Conservation (phyloP, 164 flowering plant genomes). For the Aristolochia californica region DNA sequence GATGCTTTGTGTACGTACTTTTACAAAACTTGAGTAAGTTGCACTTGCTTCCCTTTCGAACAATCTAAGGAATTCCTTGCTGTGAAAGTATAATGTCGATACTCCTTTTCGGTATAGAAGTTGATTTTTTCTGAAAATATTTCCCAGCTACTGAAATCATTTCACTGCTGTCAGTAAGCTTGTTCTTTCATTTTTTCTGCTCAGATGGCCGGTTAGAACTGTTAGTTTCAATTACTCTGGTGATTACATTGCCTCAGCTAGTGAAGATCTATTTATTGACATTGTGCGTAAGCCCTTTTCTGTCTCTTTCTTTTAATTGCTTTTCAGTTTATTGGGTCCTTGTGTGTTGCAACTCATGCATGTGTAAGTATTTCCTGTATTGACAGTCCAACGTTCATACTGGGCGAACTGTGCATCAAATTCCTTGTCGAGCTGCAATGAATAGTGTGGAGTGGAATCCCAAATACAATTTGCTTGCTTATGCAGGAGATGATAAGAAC, state of each 20-base stretch:
- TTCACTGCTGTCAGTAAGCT: background rate
- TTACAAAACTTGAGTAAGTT: conserved; percentile 94
- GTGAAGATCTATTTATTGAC: conserved; percentile 93
- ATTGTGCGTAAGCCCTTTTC: conserved; percentile 39
- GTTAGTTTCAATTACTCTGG: conserved; percentile 91
- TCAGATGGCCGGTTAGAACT: conserved; percentile 96
- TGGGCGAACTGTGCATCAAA: conserved; percentile 85
- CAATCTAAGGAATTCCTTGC: background rate
- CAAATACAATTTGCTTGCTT: conserved; percentile 77
- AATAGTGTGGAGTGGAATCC: conserved; percentile 99
- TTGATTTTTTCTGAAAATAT: too few species aligned
- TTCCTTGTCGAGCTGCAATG: conserved; percentile 93
- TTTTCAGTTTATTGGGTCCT: background rate
- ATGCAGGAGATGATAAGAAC: conserved; percentile 97
- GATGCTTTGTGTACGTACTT: conserved; percentile 93
- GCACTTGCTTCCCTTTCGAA: background rate
- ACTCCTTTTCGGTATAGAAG: too few species aligned
- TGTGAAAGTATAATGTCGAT: background rate
- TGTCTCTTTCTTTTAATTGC: background rate
- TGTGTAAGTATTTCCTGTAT: conserved; percentile 6
- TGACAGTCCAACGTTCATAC: conserved; percentile 74
- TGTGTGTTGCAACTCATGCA: conserved; percentile 1
- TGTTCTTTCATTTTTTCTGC: conserved; percentile 9
- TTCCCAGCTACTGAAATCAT: background rate
- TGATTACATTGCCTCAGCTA: conserved; percentile 92